A percentile compares a stretch with the other conserved stretches of the same genome.
Conservation (phyloP, 2,329 filamentous ascomycete genomes). For the Diaporthe ampelina region DNA sequence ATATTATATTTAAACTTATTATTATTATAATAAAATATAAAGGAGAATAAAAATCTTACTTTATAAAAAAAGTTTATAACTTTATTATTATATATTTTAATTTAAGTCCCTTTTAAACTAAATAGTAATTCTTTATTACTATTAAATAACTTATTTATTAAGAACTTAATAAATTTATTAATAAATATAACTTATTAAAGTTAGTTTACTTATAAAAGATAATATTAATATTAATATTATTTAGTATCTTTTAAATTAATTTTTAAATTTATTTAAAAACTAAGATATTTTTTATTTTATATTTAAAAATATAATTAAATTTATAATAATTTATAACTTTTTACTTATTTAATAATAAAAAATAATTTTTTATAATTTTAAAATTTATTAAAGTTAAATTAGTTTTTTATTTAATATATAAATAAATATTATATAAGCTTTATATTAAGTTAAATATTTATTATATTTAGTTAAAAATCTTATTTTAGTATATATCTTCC, state of each 20-base stretch:
- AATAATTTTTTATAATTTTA: background rate
- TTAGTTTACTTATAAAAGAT: background rate
- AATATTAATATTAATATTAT: background rate
- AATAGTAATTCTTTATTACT: background rate
- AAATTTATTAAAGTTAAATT: background rate
- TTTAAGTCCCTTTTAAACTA: background rate
- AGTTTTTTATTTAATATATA: background rate
- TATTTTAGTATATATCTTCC: too few relatives aligned
- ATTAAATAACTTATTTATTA: background rate
- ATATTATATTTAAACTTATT: background rate
- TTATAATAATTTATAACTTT: background rate
- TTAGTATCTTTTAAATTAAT: background rate
- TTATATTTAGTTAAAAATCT: background rate
- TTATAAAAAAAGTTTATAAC: background rate
- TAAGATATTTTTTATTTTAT: background rate
- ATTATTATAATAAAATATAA: background rate
- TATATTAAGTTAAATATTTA: too few relatives aligned
- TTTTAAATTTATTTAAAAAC: background rate
- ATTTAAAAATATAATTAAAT: background rate
- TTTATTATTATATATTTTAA: background rate
- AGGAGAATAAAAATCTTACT: fast-evolving
- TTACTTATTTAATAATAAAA: background rate
- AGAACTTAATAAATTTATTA: background rate
- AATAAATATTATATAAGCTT: too few relatives aligned
- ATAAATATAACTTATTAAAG: background rate